Conservation (phyloP, 495 filamentous ascomycete genomes). For the Aspergillus diversus region DNA sequence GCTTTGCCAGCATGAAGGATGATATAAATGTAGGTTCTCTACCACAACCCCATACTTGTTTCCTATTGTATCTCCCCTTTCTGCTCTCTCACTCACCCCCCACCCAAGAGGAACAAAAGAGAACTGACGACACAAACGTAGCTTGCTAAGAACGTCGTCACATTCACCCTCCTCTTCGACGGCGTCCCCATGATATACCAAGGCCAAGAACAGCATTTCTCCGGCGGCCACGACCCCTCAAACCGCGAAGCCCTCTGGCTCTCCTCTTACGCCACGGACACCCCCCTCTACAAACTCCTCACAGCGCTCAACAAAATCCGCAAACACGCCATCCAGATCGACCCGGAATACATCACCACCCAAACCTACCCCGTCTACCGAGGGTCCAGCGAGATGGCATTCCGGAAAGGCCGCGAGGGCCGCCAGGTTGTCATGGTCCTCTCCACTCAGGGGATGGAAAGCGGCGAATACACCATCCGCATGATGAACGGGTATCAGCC, state of each 20-base stretch:
- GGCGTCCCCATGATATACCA: constrained; percentile 66
- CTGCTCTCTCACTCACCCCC: background rate
- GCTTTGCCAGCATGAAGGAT: constrained; percentile 56
- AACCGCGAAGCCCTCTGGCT: constrained; percentile 81
- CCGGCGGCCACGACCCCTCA: constrained; percentile 58
- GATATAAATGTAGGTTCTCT: constrained; percentile 44
- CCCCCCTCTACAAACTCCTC: constrained; percentile 64
- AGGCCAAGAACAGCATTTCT: constrained; percentile 75
- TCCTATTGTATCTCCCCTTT: background rate
- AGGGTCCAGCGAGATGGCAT: constrained; percentile 59
- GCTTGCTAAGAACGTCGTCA: constrained; percentile 67
- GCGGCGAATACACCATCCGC: constrained; percentile 45
- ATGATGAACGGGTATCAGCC: constrained; percentile 47
- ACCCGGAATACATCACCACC: constrained; percentile 52
- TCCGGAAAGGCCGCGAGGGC: constrained; percentile 63
- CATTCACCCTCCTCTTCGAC: constrained; percentile 71
- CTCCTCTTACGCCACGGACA: constrained; percentile 60
- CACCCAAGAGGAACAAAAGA: no score
- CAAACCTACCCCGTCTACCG: constrained; percentile 55
- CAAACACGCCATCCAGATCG: constrained; percentile 53
- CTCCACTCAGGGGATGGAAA: constrained; percentile 56
- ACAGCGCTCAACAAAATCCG: constrained; percentile 62
- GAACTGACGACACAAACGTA: constrained; percentile 24
- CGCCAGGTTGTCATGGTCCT: constrained; percentile 61
- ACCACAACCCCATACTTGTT: background rate